phyloP scores from a whole-genome alignment of 495 filamentous ascomycete genomes.

The Bacidia gigantensis region DNA sequence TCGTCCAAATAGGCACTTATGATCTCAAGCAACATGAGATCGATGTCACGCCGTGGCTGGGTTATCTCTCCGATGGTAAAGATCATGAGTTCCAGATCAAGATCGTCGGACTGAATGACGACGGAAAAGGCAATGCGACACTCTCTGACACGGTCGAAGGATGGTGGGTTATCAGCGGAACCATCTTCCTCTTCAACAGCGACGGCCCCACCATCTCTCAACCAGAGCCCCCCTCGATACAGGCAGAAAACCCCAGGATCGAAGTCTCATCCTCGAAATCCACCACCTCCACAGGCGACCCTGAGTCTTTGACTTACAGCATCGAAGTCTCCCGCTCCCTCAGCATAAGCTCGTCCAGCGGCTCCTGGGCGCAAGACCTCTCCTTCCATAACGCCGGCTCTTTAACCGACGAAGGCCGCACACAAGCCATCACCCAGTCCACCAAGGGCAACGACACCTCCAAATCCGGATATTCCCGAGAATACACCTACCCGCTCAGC shows the following conservation, averaged over 20 bases:
- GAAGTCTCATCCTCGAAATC: constrained; percentile 27
- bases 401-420: constrained; percentile 42
- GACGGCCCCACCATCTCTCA: constrained; percentile 30
- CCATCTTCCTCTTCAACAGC: constrained; percentile 57
- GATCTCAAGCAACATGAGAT: constrained; percentile 73
- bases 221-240: constrained; percentile 17
- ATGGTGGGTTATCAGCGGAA: constrained; percentile 74
- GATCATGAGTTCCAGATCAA: constrained; percentile 59
- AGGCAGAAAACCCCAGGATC: constrained; percentile 30
- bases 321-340: constrained; percentile 43
- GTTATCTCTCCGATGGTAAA: constrained; percentile 48
- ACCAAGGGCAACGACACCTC: constrained; percentile 44
- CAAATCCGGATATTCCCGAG: constrained; percentile 29
- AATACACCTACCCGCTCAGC: constrained; percentile 51
- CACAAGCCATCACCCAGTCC: constrained; percentile 46
- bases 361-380: constrained; percentile 51
- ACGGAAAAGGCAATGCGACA: constrained; percentile 28
- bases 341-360: constrained; percentile 23
- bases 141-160: constrained; percentile 49
- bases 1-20: constrained; percentile 75
- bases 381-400: constrained; percentile 42
- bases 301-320: constrained; percentile 45
- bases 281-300: constrained; percentile 25
- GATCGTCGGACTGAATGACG: constrained; percentile 48
- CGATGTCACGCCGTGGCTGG: constrained; percentile 68